Evolutionary conservation across 169 alveolate species (phyloP).

Genomic region (Eimeria praecox): DNA sequence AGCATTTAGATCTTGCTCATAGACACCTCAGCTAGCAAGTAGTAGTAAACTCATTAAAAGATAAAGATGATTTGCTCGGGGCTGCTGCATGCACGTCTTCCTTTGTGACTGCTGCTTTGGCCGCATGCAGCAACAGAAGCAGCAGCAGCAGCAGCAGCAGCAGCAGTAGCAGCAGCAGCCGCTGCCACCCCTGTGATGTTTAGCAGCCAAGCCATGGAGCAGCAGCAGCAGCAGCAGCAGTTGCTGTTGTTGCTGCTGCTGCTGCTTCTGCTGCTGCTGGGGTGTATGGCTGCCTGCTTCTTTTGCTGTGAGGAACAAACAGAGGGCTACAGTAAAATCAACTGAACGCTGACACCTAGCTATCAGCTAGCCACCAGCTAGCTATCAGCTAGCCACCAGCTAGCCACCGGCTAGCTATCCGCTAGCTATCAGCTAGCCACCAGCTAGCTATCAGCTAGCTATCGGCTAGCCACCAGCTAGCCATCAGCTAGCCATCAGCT

Average conservation of each 20-base stretch:
- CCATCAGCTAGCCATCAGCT: too few species aligned
- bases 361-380: constrained; percentile 7
- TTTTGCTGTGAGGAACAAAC: not conserved
- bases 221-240: not conserved
- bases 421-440: too few species aligned
- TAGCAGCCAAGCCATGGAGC: not conserved
- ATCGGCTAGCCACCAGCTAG: constrained; percentile 40
- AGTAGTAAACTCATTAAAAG: not conserved
- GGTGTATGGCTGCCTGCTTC: not conserved
- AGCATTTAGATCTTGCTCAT: not conserved
- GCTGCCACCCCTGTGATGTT: too few species aligned
- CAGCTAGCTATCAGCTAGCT: too few species aligned
- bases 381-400: not conserved
- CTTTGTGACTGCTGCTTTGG: not conserved
- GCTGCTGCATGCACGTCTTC: not conserved
- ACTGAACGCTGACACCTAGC: not conserved
- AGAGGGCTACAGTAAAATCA: not conserved
- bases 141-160: not conserved
- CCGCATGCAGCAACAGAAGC: not conserved
- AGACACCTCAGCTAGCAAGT: not conserved
- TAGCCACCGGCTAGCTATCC: constrained; percentile 14
- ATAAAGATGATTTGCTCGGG: not conserved
- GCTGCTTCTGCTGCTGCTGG: not conserved
- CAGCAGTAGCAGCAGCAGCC: not conserved
- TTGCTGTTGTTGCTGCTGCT: not conserved